Evolutionary conservation across 768 basidiomycete genomes (phyloP).

Genomic region (Psilocybe tampanensis): DNA sequence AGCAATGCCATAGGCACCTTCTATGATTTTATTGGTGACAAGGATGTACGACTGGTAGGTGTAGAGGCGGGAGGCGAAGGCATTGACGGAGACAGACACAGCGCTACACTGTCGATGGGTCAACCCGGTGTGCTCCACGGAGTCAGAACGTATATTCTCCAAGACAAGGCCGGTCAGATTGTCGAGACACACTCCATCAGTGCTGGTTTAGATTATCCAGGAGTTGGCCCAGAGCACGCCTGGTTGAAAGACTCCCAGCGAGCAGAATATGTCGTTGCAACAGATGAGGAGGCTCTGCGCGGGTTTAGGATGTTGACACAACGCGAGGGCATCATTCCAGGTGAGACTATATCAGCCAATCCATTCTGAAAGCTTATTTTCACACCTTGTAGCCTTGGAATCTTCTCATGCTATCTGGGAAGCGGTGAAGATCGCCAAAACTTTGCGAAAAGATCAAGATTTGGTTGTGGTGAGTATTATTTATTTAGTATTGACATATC

Average conservation of each 20-base stretch:
- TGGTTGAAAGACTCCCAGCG: conserved; percentile 95
- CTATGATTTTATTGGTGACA: conserved; percentile 93
- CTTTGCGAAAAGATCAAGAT: conserved; percentile 80
- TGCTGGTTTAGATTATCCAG: conserved; percentile 95
- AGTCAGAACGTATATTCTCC: conserved; percentile 93
- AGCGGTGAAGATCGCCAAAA: conserved; percentile 82
- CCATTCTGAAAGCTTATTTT: not conserved
- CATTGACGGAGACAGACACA: conserved; percentile 82
- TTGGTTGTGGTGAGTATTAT: conserved; percentile 79
- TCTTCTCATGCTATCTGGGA: conserved; percentile 97
- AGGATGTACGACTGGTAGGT: conserved; percentile 82
- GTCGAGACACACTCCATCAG: conserved; percentile 97
- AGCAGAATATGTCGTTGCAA: conserved; percentile 92
- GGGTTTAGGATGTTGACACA: conserved; percentile 94
- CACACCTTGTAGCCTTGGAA: conserved; percentile 68
- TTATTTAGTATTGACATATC: not conserved
- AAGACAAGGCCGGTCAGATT: conserved; percentile 88
- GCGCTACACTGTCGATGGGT: conserved; percentile 91
- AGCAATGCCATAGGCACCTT: conserved; percentile 98
- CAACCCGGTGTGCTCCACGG: conserved; percentile 95
- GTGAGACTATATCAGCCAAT: conserved; percentile 38
- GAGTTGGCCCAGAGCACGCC: conserved; percentile 97
- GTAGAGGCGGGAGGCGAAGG: conserved; percentile 99
- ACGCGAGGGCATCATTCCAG: conserved; percentile 95
- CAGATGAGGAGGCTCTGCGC: conserved; percentile 90